phyloP scores from a whole-genome alignment of 2,329 filamentous ascomycete genomes.

The Graphilbum fragrans region DNA sequence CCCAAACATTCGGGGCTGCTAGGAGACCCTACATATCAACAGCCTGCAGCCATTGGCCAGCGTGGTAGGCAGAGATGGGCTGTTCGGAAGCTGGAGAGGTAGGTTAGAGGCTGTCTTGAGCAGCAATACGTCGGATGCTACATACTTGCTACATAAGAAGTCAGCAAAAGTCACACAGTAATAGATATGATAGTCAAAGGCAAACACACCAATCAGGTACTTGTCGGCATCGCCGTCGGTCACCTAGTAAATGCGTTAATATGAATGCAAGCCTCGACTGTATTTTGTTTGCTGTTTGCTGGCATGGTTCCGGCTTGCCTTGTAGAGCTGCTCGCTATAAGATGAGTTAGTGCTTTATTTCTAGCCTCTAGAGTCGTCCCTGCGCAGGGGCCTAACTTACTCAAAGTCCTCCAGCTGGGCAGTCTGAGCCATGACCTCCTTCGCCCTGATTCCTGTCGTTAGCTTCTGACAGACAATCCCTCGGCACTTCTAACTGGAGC shows the following conservation, averaged over 20 bases:
- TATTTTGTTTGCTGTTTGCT: no score
- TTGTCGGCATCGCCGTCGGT: constrained; percentile 84
- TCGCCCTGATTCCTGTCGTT: constrained; percentile 27
- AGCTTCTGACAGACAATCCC: not conserved
- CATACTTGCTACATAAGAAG: constrained; percentile 7
- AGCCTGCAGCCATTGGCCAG: constrained; percentile 81
- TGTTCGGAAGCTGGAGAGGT: constrained; percentile 74
- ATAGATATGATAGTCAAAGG: not conserved
- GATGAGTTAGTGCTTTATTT: not conserved
- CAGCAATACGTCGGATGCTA: no score
- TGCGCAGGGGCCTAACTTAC: constrained; percentile 2
- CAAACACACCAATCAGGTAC: constrained; percentile 48
- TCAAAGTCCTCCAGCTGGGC: constrained; percentile 96
- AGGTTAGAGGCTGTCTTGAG: no score
- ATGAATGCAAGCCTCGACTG: not conserved
- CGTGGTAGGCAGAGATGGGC: constrained; percentile 84
- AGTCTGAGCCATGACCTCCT: constrained; percentile 94
- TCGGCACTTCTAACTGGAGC: not conserved
- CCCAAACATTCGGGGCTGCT: no score
- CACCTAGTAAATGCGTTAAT: constrained; percentile 29
- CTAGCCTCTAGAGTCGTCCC: not conserved
- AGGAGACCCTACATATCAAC: constrained; percentile 49
- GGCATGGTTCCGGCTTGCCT: constrained; percentile 25
- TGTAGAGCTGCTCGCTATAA: constrained; percentile 81
- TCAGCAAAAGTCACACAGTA: constrained; percentile 1